Base-by-base conservation (phyloP, 257 asterid genomes). In the Gardenia jasminoides region DNA sequence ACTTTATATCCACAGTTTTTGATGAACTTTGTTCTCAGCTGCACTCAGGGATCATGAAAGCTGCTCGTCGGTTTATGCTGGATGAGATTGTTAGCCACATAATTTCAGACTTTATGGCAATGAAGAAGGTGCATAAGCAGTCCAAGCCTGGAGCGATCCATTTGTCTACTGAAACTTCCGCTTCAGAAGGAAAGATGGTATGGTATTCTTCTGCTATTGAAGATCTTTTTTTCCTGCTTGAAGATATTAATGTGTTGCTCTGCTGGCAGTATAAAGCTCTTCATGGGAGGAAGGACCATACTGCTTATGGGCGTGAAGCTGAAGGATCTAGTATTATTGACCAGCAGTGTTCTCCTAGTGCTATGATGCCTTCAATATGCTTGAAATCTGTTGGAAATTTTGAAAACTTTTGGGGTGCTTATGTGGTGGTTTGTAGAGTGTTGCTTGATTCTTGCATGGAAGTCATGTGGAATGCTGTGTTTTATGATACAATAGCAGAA, bases 1-100 rank as follows among this genome's bases (percentile, higher is more conserved):
- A 86, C 84, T 87, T 93, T 82, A 77, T 90, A 79, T 88, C 92
- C 58, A 85, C 82, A 81, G 85, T 93, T 76, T 87, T 96, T 80
- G 93, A 89, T 80, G 92, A 88, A 81, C 90, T 93, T 87, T 92
- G 92, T 79, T 85, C 86, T 36, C 97, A 95, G 81, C 97, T 95
- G 74, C 93, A 93, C 82, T 61, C 47, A 10, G 94, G 92, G 78
- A 88, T 95, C 83, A 92, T 95, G 96, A 95, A 86, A 87, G 83
- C 99, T 48, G 96, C 98, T 83, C 96, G 92, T 26, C 93, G 95
- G 78, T 84, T 90, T 83, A 75, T 92, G 71, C 91, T 95, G 41
- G 97, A 95, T 85, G 98, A 93, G 89, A 93, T 95, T 79, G 91
- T 93, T 65, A 83, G 96, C 64, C 83, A 81, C 85, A 83, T 89